phyloP scores from a whole-genome alignment of 2,329 filamentous ascomycete species.

The Colletotrichum coccodes region DNA sequence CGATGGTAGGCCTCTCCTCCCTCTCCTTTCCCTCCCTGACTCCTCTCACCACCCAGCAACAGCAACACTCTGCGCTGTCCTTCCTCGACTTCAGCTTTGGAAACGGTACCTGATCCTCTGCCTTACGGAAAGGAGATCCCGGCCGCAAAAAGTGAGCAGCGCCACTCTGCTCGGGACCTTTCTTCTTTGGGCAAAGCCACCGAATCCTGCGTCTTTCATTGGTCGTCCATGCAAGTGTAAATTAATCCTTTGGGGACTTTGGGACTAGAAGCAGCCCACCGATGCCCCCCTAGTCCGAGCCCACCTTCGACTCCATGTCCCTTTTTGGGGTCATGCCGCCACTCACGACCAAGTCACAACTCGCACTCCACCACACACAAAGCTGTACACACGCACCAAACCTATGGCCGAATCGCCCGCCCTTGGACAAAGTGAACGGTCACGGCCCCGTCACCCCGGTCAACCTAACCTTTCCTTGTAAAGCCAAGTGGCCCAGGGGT shows the following conservation, averaged over 20 bases:
- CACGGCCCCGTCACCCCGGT: constrained; percentile 6
- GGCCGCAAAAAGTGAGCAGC: constrained; percentile 16
- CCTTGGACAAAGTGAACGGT: background rate
- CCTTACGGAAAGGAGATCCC: constrained; percentile 28
- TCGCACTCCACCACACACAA: background rate
- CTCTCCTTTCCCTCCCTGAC: background rate
- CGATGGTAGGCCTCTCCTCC: background rate
- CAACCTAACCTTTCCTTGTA: constrained; percentile 5
- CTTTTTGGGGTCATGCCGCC: constrained; percentile 6
- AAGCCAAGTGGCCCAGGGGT: constrained; percentile 20
- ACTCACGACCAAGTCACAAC: background rate
- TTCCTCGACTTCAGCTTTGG: background rate
- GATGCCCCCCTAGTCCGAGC: background rate
- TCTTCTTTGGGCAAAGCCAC: constrained; percentile 23
- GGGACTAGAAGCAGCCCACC: background rate
- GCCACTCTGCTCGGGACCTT: constrained; percentile 24
- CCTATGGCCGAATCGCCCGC: background rate
- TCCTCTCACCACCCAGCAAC: background rate
- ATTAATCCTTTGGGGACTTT: constrained; percentile 21
- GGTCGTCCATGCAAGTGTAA: constrained; percentile 7
- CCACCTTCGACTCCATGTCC: background rate
- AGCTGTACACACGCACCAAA: background rate
- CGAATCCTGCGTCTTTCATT: constrained; percentile 9
- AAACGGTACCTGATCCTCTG: background rate
- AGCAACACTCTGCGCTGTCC: background rate